Evolutionary conservation across 2,329 filamentous ascomycete genomes (phyloP).

Genomic region (Phialocephala subalpina): DNA sequence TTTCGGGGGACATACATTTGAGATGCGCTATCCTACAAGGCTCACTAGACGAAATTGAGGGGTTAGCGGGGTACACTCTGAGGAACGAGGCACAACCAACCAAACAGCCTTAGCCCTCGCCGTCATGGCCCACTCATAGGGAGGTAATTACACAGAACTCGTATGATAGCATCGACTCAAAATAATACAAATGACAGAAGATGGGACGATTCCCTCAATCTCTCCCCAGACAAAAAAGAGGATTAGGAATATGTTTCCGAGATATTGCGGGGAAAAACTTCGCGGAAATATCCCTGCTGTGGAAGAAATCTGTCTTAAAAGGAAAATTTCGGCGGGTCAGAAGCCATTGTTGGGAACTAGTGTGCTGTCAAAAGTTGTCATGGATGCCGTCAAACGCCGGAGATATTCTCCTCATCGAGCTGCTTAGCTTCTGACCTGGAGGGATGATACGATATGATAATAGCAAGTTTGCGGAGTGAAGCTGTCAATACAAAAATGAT

Average conservation of each 20-base stretch:
- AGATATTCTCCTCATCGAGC: background rate
- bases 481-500: background rate
- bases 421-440: background rate
- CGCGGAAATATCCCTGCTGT: conserved; percentile 2
- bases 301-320: background rate
- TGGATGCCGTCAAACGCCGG: background rate
- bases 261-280: conserved; percentile 1
- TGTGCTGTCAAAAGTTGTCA: background rate
- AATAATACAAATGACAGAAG: background rate
- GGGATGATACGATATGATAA: background rate
- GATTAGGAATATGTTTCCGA: background rate
- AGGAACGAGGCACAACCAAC: conserved; percentile 9
- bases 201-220: background rate
- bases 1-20: conserved; percentile 26
- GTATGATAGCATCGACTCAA: background rate
- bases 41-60: conserved; percentile 22
- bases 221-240: background rate
- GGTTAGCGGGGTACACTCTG: background rate
- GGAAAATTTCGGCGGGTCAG: conserved; percentile 9
- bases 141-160: background rate
- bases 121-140: conserved; percentile 16
- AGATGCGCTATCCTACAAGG: conserved; percentile 31
- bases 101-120: conserved; percentile 23
- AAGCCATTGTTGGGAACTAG: background rate
- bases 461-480: background rate